These are phyloP conservation scores for Phaeosphaeriaceae sp. DNA, from an alignment of 2,329 filamentous ascomycete genomes.

Conservation along the genomic window DNA sequence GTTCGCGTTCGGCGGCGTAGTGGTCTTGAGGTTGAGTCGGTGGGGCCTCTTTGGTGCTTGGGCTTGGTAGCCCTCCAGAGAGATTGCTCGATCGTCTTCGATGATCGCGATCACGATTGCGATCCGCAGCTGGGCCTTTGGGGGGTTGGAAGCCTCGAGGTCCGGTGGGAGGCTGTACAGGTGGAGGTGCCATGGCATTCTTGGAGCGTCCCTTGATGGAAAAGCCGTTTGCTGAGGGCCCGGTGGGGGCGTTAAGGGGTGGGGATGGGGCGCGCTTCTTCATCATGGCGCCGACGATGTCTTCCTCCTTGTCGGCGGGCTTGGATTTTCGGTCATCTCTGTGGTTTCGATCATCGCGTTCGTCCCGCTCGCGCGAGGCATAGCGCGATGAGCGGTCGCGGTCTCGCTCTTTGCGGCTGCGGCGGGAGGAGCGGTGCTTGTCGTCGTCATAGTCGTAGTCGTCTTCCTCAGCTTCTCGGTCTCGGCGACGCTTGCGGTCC, in stretches of 20 bases:
- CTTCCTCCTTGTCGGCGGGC: constrained; percentile 23
- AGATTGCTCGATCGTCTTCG: constrained; percentile 28
- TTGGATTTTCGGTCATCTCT: constrained; percentile 20
- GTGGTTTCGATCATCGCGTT: constrained; percentile 27
- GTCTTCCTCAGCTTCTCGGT: constrained; percentile 51
- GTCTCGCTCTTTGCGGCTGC: constrained; percentile 54
- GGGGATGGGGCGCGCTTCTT: constrained; percentile 40
- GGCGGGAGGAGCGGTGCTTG: constrained; percentile 51
- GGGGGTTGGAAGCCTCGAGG: constrained; percentile 46
- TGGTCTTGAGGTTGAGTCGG: constrained; percentile 54
- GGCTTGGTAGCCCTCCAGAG: neutral
- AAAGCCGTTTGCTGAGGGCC: constrained; percentile 55
- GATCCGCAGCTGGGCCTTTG: constrained; percentile 48
- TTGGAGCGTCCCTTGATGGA: constrained; percentile 50
- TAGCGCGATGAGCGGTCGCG: constrained; percentile 30
- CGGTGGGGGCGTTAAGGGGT: constrained; percentile 44
- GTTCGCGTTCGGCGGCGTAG: constrained; percentile 74
- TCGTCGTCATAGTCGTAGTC: constrained; percentile 50
- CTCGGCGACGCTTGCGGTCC: constrained; percentile 60
- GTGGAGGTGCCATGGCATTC: constrained; percentile 39
- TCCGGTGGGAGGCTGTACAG: constrained; percentile 46
- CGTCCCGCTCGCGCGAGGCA: constrained; percentile 42
- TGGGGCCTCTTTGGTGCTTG: constrained; percentile 24
- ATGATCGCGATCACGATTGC: constrained; percentile 32
- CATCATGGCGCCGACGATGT: constrained; percentile 36